Base-by-base conservation (phyloP, 2,329 filamentous ascomycete genomes). In the Celoporthe dispersa region DNA sequence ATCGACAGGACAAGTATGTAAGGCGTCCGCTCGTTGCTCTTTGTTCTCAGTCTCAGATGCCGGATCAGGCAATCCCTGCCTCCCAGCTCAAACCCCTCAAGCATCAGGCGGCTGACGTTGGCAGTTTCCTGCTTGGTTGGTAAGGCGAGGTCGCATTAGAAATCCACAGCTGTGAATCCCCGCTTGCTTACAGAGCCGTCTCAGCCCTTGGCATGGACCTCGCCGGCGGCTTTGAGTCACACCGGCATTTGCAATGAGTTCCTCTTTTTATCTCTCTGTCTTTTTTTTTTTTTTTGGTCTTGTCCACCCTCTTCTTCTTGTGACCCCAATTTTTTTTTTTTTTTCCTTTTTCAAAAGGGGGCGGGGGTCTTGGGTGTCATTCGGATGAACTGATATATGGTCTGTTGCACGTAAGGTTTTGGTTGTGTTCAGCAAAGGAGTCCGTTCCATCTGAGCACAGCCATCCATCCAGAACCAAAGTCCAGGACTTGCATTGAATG, bases 141-240 rank as follows among this genome's bases (percentile, higher is more conserved):
- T 37, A 25, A 39, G 37, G 35, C 35, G 25, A 41, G 35, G n/a
- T 19, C 35, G 35, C 60, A 63, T 63, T 63, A 41, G 60, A 63
- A 63, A 63, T 63, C 60, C 60, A 41, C 22, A 28, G 37, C 19
- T 31, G 7, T 16, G 33, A 19, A 44, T 28, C 60, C 60, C 60
- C 60, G 60, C 60, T 41, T 63, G 60, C 60, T 63, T 63, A 57
- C 28, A 33, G 53, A 57, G 53, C 53, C 28, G 28, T 33, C 25
- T 31, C 28, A 33, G 53, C 28, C 28, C 53, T 28, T 28, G 53
- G 25, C 5, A 16, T 16, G 6, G 53, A 57, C 28, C 19, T 48
- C 22, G 22, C 19, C 22, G 25, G 53, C 25, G 53, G 28, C 14
- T 48, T 48, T 57, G 53, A 57, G 53, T 57, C 53, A 57, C 14